Evolutionary conservation across 768 basidiomycete species (phyloP).

Genomic region (Xerocomus potaroensis): DNA sequence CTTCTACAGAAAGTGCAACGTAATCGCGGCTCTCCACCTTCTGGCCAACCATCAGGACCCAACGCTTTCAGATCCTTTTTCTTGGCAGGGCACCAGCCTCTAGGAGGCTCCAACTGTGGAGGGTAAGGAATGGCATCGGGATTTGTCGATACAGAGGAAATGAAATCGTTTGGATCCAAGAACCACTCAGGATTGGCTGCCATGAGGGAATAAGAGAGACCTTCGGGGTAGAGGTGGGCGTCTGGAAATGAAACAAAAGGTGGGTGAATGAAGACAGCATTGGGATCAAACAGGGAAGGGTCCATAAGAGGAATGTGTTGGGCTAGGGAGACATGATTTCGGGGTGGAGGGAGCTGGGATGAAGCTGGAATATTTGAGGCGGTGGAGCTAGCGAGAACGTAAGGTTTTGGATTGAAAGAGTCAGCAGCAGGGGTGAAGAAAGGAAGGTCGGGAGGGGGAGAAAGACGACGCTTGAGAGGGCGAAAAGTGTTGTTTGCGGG

Average conservation of each 20-base stretch:
- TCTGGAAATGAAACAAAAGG: constrained; percentile 68
- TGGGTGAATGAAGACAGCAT: constrained; percentile 66
- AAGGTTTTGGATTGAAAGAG: constrained; percentile 65
- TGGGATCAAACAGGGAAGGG: constrained; percentile 62
- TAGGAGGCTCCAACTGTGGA: constrained; percentile 71
- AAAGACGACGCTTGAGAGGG: constrained; percentile 46
- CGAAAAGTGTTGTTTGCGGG: constrained; percentile 10
- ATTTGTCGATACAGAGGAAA: constrained; percentile 41
- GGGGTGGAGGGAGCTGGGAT: constrained; percentile 27
- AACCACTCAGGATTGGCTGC: constrained; percentile 82
- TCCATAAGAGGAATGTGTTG: constrained; percentile 58
- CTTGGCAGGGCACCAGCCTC: constrained; percentile 85
- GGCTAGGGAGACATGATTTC: constrained; percentile 33
- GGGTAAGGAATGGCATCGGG: constrained; percentile 65
- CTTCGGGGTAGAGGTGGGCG: constrained; percentile 56
- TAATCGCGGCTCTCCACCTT: constrained; percentile 74
- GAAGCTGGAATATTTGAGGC: constrained; percentile 13
- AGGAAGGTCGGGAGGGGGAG: constrained; percentile 43
- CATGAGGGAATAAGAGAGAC: constrained; percentile 66
- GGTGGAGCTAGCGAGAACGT: constrained; percentile 39
- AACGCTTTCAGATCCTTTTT: constrained; percentile 73
- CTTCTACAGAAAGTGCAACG: constrained; percentile 83
- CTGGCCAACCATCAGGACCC: constrained; percentile 68
- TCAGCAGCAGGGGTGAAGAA: constrained; percentile 63
- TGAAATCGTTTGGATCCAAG: constrained; percentile 63